These are phyloP conservation scores for Chloranthus sessilifolius DNA, from an alignment of 164 flowering plant genomes.

Conservation along the genomic window DNA sequence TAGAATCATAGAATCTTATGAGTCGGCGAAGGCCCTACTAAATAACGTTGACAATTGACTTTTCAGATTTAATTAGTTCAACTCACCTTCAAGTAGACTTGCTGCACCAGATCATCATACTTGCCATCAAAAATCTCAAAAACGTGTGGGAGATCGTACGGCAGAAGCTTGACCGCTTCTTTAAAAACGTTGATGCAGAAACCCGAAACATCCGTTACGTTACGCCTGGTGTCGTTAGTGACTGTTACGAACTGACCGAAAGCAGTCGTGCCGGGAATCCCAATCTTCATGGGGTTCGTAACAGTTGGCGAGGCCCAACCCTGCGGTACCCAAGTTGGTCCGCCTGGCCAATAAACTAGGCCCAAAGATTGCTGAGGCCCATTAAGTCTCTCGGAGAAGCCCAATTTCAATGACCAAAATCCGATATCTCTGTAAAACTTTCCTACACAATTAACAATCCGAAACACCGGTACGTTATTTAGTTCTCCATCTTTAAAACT, in stretches of 20 bases:
- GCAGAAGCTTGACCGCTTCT: conserved; percentile 14
- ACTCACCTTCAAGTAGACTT: conserved; percentile 33
- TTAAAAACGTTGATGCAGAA: conserved; percentile 43
- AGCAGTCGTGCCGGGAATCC: conserved; percentile 27
- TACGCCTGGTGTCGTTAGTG: not conserved
- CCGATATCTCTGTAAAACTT: conserved; percentile 12
- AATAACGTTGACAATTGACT: too few relatives aligned
- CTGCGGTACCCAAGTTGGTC: conserved; percentile 15
- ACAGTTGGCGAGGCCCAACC: conserved; percentile 46
- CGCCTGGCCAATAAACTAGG: conserved; percentile 20
- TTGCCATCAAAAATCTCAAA: conserved; percentile 11
- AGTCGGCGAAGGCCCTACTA: too few relatives aligned
- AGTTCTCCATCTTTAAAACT: conserved; percentile 11
- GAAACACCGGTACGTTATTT: not conserved
- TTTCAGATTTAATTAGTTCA: too few relatives aligned
- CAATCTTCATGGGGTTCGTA: conserved; percentile 30
- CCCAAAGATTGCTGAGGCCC: not conserved
- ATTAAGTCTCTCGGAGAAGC: not conserved
- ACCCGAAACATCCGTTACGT: conserved; percentile 12
- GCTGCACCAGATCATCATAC: conserved; percentile 13
- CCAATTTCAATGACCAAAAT: not conserved
- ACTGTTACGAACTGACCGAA: conserved; percentile 42
- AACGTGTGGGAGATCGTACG: conserved; percentile 24
- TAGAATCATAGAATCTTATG: too few relatives aligned
- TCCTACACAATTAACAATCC: conserved; percentile 14